Evolutionary conservation across 2,329 filamentous ascomycete genomes (phyloP).

Genomic region (Taxawa tesnikishii): DNA sequence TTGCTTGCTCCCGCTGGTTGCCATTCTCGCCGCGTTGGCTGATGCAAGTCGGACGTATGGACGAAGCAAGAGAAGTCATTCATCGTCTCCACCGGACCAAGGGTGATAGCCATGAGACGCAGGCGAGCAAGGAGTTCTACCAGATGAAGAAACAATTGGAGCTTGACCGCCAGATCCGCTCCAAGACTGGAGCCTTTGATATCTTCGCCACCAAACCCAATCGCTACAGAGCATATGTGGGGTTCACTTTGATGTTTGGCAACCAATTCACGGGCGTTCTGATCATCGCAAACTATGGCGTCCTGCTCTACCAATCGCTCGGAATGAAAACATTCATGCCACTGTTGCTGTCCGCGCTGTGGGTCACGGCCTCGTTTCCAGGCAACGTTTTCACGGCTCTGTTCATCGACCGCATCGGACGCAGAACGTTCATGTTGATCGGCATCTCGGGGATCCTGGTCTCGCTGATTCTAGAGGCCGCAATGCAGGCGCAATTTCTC

Average conservation of each 20-base stretch:
- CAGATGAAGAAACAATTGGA: constrained; percentile 33
- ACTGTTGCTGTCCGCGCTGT: constrained; percentile 30
- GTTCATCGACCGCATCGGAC: constrained; percentile 26
- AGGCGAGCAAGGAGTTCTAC: constrained; percentile 28
- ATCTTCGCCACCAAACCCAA: constrained; percentile 30
- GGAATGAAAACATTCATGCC: constrained; percentile 26
- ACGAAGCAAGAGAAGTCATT: constrained; percentile 28
- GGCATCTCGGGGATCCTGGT: constrained; percentile 29
- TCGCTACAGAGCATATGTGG: constrained; percentile 19
- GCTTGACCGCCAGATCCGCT: constrained; percentile 21
- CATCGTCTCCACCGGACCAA: constrained; percentile 30
- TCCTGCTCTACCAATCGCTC: constrained; percentile 25
- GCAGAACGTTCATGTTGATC: constrained; percentile 29
- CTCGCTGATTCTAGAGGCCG: constrained; percentile 26
- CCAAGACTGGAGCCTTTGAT: constrained; percentile 22
- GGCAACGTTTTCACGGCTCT: constrained; percentile 29
- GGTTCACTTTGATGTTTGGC: constrained; percentile 11
- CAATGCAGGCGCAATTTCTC: constrained; percentile 22
- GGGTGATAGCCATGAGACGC: constrained; percentile 24
- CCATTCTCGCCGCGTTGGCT: constrained; percentile 33
- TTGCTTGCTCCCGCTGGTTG: constrained; percentile 25
- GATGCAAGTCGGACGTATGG: constrained; percentile 27
- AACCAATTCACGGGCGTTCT: constrained; percentile 23
- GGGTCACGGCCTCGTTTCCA: constrained; percentile 28
- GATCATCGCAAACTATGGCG: constrained; percentile 25